Base-by-base conservation (phyloP, 768 basidiomycete species). In the Omphalotus guepiniiformis region DNA sequence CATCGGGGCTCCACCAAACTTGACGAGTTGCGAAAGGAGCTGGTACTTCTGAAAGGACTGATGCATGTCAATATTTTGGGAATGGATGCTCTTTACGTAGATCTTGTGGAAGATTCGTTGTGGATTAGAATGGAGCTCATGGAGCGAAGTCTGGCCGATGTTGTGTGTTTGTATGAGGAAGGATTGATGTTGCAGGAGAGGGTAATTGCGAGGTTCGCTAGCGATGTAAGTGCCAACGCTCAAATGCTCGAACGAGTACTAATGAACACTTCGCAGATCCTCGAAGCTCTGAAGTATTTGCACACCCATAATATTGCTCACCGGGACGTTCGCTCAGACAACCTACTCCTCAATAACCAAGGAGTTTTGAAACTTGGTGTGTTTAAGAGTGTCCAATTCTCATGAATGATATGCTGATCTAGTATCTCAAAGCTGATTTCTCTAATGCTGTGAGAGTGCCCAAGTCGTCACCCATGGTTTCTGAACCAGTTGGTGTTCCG, bases 101-200 rank as follows among this genome's bases (percentile, higher is more conserved):
- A 84, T 55, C 59, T 83, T 3, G 68, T 70, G 28, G 82, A 82
- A 48, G 79, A 80, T 52, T 76, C 81, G 49, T 63, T 93, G 29
- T 93, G 90, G 90, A 83, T 93, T 40, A 71, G 83, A 52, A 93
- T 93, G 90, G 88, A 91, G 62, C 76, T 92, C 26, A 90, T 93
- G 89, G 88, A 90, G 56, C 74, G 88, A 52, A 90, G 88, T 59
- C 68, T 93, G 54, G 90, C 90, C 55, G 90, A 93, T 61, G 75
- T 93, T 38, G 72, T 92, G 13, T 78, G 71, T 13, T 63, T 90
- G 16, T 78, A 78, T 6, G 75, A 68, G 11, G 71, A 79, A 50
- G 87, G 86, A 0, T 62, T 89, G 29, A 70, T 75, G 55, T 51
- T 93, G 40, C 74, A 78, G 48, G 90, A 93, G 64, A 69, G 78